Conservation (phyloP, 208 protist species). For the Leishmania gerbilli region DNA sequence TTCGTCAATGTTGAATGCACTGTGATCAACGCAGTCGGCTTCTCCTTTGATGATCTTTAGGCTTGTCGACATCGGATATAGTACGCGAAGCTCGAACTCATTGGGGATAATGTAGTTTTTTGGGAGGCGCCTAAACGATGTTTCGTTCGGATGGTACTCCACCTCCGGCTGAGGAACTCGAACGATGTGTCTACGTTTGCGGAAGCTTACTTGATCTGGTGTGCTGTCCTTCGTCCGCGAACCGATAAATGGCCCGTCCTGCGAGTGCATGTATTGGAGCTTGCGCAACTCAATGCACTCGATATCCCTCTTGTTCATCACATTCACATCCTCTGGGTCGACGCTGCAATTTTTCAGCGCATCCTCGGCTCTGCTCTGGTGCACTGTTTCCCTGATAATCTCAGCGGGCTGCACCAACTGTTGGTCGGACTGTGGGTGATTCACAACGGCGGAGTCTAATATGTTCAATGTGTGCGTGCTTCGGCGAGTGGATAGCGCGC, state of each 20-base stretch:
- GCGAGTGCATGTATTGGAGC: constrained; percentile 77
- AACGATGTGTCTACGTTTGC: constrained; percentile 59
- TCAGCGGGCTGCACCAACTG: constrained; percentile 36
- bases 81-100: constrained; percentile 78
- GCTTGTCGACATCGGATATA: constrained; percentile 81
- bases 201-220: constrained; percentile 40
- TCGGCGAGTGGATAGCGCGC: neutral
- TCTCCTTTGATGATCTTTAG: constrained; percentile 66
- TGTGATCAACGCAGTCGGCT: constrained; percentile 84
- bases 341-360: constrained; percentile 30
- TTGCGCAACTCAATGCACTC: constrained; percentile 63
- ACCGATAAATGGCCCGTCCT: constrained; percentile 81
- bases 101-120: constrained; percentile 74
- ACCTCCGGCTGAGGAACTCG: constrained; percentile 75
- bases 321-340: constrained; percentile 42
- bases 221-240: constrained; percentile 63
- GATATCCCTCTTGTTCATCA: constrained; percentile 47
- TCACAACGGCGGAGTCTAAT: neutral
- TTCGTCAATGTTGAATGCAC: constrained; percentile 64
- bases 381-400: constrained; percentile 51
- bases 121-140: constrained; percentile 78
- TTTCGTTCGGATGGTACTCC: constrained; percentile 74
- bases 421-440: neutral
- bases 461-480: neutral
- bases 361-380: constrained; percentile 1